Evolutionary conservation across 768 basidiomycete genomes (phyloP), one percentile per base, ranked within the genome.

Genomic region (Leucocoprinus birnbaumii): DNA sequence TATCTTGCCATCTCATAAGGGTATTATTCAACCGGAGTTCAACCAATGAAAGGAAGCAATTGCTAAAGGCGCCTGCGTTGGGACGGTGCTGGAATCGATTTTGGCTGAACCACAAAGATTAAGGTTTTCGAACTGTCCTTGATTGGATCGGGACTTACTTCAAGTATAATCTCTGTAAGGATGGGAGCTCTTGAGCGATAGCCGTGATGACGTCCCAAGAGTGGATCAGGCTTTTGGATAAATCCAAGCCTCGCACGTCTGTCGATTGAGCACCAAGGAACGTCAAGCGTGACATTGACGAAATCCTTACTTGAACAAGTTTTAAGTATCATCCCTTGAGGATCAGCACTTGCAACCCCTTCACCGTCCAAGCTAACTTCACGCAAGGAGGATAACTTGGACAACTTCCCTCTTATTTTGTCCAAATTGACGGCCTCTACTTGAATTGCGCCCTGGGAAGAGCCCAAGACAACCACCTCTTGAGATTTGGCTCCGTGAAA

Each of bases 401-500:
- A 73, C 24, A 96, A 77, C 44, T 87, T 88, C 24, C 73, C 71
- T 63, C 88, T 79, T 54, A 97, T 83, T 65, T 86, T 91, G 63
- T 91, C 86, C 24, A 97, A 73, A 43, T 83, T 79, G 3, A 94
- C 89, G 3, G 91, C 93, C 68, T 95, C 89, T 11, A 98, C 91
- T 59, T 87, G 75, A 60, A 98, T 94, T 3, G 82, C 76, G 25
- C 90, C 89, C 48, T 82, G 79, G 21, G 94, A 95, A 1, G 91
- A 91, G 25, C 93, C 93, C 24, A 96, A 75, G 10, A 85, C 59
- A 42, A 92, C 78, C 22, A 70, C 82, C 68, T 94, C 89, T 49
- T 76, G 74, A 35, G 77, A 70, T 40, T 66, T 65, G 10, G 75
- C 70, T 8, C 82, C 83, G 60, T 80, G 83, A 35, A 74, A 73